Evolutionary conservation across 2,329 filamentous ascomycete genomes (phyloP), one percentile per base, ranked within the genome.

Genomic region (Fusarium sp.): DNA sequence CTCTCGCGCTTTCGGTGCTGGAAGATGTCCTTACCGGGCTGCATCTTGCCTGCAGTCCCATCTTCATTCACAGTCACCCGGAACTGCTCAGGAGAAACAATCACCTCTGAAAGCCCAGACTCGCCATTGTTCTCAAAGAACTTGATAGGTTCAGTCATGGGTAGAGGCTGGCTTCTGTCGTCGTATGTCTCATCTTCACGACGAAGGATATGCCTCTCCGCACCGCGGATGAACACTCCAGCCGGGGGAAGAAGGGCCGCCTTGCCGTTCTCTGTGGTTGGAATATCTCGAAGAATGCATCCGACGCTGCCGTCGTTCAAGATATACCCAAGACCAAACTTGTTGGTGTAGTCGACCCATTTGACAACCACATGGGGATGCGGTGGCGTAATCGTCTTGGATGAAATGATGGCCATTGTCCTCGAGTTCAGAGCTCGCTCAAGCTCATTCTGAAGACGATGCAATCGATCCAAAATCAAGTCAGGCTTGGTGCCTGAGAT

Each of bases 311-410:
- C 92, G 69, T 95, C 92, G 65, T 93, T 93, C 55, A 96, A 83
- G 60, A 95, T 93, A 75, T 95, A 96, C 36, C 93, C 93, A 17
- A 96, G 85, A 14, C 93, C 93, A 77, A 94, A 94, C 77, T 94
- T 94, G 79, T 94, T 93, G 62, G 92, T 94, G 78, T 96, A 96
- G 77, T 96, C 93, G 8, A 96, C 93, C 93, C 93, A 96, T 76
- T 94, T 94, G 13, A 91, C 87, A 14, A 91, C 89, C 44, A 91
- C 87, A 75, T 89, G 80, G 75, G 91, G 85, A 76, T 91, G 78
- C 65, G 89, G 75, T 76, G 86, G 81, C 57, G 85, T 78, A 65
- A 84, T 79, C 60, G 85, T 81, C 79, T 88, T 86, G 11, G 86
- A 82, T 0, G 84, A 85, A 49, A 89, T 81, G 55, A 89, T 83